Evolutionary conservation across 2,329 filamentous ascomycete genomes (phyloP).

Genomic region (Hymenoscyphus linearis): DNA sequence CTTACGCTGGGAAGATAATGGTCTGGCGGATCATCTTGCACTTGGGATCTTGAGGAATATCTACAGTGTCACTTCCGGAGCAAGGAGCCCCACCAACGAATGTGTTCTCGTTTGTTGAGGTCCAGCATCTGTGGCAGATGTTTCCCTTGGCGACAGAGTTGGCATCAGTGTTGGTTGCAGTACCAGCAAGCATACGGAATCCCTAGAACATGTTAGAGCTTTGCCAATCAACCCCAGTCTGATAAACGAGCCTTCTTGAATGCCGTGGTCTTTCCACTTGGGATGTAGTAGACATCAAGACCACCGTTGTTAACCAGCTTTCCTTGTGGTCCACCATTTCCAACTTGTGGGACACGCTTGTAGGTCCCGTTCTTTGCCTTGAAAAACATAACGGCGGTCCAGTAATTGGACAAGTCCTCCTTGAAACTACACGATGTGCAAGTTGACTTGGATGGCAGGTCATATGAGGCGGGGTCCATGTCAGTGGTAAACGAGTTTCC

Average conservation of each 20-base stretch:
- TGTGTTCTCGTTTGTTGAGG: constrained; percentile 44
- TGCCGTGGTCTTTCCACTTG: constrained; percentile 33
- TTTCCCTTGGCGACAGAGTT: constrained; percentile 10
- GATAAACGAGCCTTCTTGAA: constrained; percentile 32
- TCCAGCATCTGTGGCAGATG: constrained; percentile 31
- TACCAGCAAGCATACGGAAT: constrained; percentile 23
- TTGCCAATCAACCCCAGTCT: constrained; percentile 35
- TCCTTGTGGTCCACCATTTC: constrained; percentile 20
- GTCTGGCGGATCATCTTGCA: constrained; percentile 46
- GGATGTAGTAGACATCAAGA: constrained; percentile 21
- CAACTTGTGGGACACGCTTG: constrained; percentile 62
- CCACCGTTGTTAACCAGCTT: constrained; percentile 17
- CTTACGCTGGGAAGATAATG: constrained; percentile 46
- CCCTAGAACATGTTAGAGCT: constrained; percentile 7
- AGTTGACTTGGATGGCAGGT: constrained; percentile 14
- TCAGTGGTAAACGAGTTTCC: constrained; percentile 22
- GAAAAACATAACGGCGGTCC: constrained; percentile 54
- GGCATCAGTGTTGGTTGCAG: constrained; percentile 13
- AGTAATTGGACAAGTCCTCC: constrained; percentile 60
- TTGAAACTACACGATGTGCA: constrained; percentile 60
- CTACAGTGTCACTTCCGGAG: constrained; percentile 49
- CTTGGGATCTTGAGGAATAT: constrained; percentile 50
- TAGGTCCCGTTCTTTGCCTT: constrained; percentile 36
- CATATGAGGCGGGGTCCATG: constrained; percentile 16
- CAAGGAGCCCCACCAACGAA: constrained; percentile 49